Base-by-base conservation (phyloP, 2,329 filamentous ascomycete genomes). In the Chaetomium strumarium region DNA sequence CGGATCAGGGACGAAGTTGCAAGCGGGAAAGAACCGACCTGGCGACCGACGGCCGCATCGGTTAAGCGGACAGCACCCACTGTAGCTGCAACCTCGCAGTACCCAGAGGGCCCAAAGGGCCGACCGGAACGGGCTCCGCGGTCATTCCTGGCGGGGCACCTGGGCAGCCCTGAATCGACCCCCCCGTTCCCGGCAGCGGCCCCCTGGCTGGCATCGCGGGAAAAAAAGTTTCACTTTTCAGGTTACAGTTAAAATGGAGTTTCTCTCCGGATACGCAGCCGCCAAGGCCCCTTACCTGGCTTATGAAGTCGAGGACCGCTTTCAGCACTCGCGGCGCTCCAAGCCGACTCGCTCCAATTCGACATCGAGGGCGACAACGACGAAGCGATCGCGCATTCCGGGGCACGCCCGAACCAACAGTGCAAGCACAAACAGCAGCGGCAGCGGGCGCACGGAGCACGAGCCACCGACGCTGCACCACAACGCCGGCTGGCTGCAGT, bases 341-440 rank as follows among this genome's bases (percentile, higher is more conserved):
- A 57, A 57, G 43, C 60, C 58, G 45, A 53, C 53, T 41, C 62
- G 62, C 30, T 61, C 62, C 58, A 63, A 64, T 48, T 64, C 62
- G 46, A 63, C 62, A 14, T 58, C 62, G 38, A 45, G 45, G 13
- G 55, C 54, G 9, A 42, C 46, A 20, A 50, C 47, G 16, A 61
- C 58, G 49, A 63, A 55, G 49, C 57, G 58, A 44, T 57, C 61
- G 36, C 60, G 62, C 43, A 59, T 63, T 19, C 53, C 60, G 42
- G 63, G 63, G 19, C 66, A 67, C 55, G 60, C 62, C 29, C 55
- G 66, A 36, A 66, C 64, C 6, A 67, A 65, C 46, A 68, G 65
- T 55, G 62, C 63, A 42, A 67, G 66, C 55, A 63, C 60, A 4
- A 59, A 50, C 54, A 60, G 59, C 58, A 62, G 62, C 55, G 49